Percentiles rank a stretch among this genome's conserved stretches.
Conservation (phyloP, 164 flowering plant species). For the Umbellularia californica region DNA sequence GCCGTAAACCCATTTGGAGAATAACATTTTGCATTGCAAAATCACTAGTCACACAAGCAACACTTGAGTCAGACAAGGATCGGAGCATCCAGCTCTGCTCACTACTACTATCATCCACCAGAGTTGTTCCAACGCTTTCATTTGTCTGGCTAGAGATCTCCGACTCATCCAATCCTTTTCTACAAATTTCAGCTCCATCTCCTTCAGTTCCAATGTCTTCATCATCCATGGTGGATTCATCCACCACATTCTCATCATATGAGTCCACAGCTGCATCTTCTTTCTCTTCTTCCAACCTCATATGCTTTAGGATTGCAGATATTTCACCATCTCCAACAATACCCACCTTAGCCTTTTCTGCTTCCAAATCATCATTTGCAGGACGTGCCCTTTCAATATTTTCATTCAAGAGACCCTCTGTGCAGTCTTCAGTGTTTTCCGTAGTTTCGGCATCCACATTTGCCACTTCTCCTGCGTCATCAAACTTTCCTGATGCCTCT, state of each 20-base stretch:
- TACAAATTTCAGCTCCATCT: conserved; percentile 22
- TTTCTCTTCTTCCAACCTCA: conserved; percentile 50
- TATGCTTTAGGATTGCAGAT: conserved; percentile 37
- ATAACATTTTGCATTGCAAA: conserved; percentile 98
- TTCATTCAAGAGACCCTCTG: conserved; percentile 6
- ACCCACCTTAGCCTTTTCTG: not conserved
- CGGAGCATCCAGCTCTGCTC: conserved; percentile 85
- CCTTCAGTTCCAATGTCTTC: conserved; percentile 17
- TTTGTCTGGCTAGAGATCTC: conserved; percentile 47
- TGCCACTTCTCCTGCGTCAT: conserved; percentile 21
- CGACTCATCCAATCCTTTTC: conserved; percentile 32
- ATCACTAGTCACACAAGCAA: conserved; percentile 89
- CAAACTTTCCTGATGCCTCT: conserved; percentile 38
- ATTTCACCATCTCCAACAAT: conserved; percentile 25
- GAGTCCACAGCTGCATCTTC: conserved; percentile 11
- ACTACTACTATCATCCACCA: conserved; percentile 58
- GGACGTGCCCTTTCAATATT: conserved; percentile 14
- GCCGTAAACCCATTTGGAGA: conserved; percentile 91
- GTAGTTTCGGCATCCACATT: conserved; percentile 10
- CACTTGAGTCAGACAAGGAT: conserved; percentile 86
- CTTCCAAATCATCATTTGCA: conserved; percentile 2
- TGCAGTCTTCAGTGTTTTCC: not conserved
- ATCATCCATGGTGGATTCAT: not conserved
- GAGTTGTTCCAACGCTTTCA: conserved; percentile 45
- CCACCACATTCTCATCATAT: not conserved